A percentile compares a stretch with the other conserved stretches of the same genome.
Evolutionary conservation across 2,329 filamentous ascomycete species (phyloP).

Genomic region (Penicillium sp.): DNA sequence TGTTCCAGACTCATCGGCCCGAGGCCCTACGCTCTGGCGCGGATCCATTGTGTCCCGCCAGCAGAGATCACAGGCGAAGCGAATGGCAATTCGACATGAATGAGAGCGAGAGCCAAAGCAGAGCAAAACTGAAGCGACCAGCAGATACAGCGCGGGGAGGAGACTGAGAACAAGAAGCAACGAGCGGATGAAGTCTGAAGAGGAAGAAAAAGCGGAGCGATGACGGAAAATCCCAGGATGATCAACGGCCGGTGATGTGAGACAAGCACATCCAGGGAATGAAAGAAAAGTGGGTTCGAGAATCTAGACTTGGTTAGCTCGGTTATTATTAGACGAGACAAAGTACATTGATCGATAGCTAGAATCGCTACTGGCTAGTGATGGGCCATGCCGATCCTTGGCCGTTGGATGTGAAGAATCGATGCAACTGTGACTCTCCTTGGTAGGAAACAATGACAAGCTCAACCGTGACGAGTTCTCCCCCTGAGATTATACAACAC

Average conservation of each 20-base stretch:
- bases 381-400: slow-evolving; percentile 12
- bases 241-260: slow-evolving; percentile 14
- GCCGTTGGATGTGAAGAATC: slow-evolving; percentile 1
- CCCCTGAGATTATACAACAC: neutral
- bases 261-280: slow-evolving; percentile 19
- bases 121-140: slow-evolving; percentile 4
- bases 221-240: slow-evolving; percentile 7
- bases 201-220: slow-evolving; percentile 11
- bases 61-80: slow-evolving; percentile 15
- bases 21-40: slow-evolving; percentile 24
- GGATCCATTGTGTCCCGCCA: slow-evolving; percentile 28
- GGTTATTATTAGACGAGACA: slow-evolving; percentile 24
- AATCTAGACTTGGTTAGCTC: slow-evolving; percentile 5
- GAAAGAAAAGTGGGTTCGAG: slow-evolving; percentile 21
- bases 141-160: slow-evolving; percentile 5
- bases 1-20: slow-evolving; percentile 26
- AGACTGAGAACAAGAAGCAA: slow-evolving; percentile 8
- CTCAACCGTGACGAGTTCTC: slow-evolving; percentile 1
- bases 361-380: neutral
- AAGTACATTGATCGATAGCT: neutral
- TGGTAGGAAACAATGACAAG: neutral
- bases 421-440: neutral
- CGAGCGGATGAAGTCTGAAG: slow-evolving; percentile 4
- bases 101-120: neutral
- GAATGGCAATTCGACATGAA: slow-evolving; percentile 20